Evolutionary conservation across 1,284 basidiomycete species (phyloP).

Genomic region (Neolentinus lepideus): DNA sequence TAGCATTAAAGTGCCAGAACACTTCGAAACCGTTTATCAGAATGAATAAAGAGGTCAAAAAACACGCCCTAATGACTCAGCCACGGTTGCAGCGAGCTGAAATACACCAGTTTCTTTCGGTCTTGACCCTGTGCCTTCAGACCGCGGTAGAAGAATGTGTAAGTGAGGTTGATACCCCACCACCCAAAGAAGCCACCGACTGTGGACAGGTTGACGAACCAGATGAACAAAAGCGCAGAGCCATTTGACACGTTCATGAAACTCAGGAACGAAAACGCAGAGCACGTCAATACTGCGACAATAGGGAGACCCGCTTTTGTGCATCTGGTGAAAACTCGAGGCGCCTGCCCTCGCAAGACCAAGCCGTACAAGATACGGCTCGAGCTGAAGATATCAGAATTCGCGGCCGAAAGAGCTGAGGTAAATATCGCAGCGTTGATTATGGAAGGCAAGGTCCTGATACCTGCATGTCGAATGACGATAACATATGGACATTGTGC

Average conservation of each 20-base stretch:
- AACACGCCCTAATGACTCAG: conserved; percentile 30
- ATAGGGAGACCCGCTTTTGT: conserved; percentile 73
- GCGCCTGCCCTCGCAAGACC: conserved; percentile 71
- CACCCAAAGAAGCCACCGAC: conserved; percentile 52
- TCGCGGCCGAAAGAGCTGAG: conserved; percentile 80
- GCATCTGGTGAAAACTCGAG: conserved; percentile 53
- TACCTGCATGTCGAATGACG: conserved; percentile 70
- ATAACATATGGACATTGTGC: conserved; percentile 78
- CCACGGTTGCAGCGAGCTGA: conserved; percentile 33
- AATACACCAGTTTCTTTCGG: conserved; percentile 49
- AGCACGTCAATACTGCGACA: conserved; percentile 45
- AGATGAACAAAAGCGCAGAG: conserved; percentile 33
- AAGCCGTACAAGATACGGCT: conserved; percentile 83
- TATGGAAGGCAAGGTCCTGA: conserved; percentile 66
- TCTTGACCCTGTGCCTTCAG: conserved; percentile 49
- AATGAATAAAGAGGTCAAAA: conserved; percentile 33
- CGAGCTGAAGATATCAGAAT: conserved; percentile 74
- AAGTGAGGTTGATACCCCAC: conserved; percentile 66
- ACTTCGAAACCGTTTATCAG: conserved; percentile 29
- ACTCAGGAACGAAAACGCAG: conserved; percentile 39
- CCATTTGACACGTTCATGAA: conserved; percentile 39
- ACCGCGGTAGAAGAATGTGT: conserved; percentile 68
- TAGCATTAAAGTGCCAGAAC: conserved; percentile 44
- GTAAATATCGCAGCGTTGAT: conserved; percentile 65
- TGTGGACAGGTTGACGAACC: conserved; percentile 52